Evolutionary conservation across 108 stramenopile species (phyloP), one percentile per base, ranked within the genome.

Genomic region (Mediolabrus comicus): DNA sequence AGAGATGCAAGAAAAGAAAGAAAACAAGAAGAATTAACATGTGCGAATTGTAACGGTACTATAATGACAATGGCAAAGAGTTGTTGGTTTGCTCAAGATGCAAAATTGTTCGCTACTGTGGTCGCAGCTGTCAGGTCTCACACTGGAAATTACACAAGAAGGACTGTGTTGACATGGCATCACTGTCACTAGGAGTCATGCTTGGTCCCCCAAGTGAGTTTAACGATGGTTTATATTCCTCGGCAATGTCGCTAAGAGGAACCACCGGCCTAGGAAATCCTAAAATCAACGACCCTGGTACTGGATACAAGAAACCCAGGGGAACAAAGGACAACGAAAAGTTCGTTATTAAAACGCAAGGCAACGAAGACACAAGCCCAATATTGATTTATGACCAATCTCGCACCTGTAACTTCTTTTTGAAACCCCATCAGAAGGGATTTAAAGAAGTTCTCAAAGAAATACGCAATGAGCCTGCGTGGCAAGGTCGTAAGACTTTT

Each of bases 61-160:
- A 49, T 24, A 22, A 49, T 1, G n/a, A 22, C 22, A 22, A 22
- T 22, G 46, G 46, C 6, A 22, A 1, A 8, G 22, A 19, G 22
- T 49, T 49, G 3, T 49, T 49, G 19, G 25, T 31, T 17, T 80
- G 79, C 52, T 64, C 73, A 26, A 29, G 72, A 6, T 80, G 79
- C 30, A 58, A 53, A 34, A 25, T 12, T 16, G 56, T 57, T 32
- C 6, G n/a, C 6, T 81, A 81, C 51, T 81, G 80, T 52, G 32
- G 56, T 29, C 34, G 52, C 12, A 56, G 66, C 13, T 81, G 80
- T 46, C 80, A 81, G 54, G 30, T 22, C 3, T 16, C 53, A 17
- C 69, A 81, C 24, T 81, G 80, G 80, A 60, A 54, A 41, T 27
- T 51, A 1, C 74, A 81, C 54, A 81, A 81, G 61, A 56, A 38